These are phyloP conservation scores for Soucietia sequanensis DNA, from an alignment of 805 yeast species.

Conservation along the genomic window DNA sequence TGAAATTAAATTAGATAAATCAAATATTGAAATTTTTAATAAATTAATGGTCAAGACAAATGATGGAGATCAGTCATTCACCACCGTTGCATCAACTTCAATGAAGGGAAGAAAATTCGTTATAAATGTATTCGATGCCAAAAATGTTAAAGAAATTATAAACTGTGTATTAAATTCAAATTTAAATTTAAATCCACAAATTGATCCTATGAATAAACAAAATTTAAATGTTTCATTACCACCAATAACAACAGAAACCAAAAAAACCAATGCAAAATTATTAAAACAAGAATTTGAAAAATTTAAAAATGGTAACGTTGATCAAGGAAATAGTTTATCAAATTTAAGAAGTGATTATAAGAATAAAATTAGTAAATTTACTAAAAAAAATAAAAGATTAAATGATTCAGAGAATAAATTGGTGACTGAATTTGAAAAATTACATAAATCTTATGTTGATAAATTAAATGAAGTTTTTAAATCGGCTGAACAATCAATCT, in stretches of 20 bases:
- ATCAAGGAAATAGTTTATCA: conserved; percentile 42
- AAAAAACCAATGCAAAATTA: conserved; percentile 53
- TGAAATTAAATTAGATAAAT: conserved; percentile 67
- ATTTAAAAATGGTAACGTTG: conserved; percentile 49
- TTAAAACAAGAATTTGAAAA: conserved; percentile 68
- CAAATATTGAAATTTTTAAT: conserved; percentile 68
- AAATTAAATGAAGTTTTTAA: conserved; percentile 58
- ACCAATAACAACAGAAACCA: conserved; percentile 67
- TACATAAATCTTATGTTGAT: conserved; percentile 63
- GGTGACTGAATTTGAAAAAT: conserved; percentile 61
- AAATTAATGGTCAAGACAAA: conserved; percentile 50
- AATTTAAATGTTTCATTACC: conserved; percentile 73
- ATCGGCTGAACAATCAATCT: conserved; percentile 50
- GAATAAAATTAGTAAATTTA: conserved; percentile 56
- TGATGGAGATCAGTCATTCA: conserved; percentile 49
- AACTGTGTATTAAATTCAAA: conserved; percentile 68
- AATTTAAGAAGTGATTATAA: conserved; percentile 51
- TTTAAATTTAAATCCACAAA: conserved; percentile 77
- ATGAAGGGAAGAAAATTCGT: conserved; percentile 65
- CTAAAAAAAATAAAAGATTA: conserved; percentile 46
- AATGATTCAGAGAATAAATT: conserved; percentile 54
- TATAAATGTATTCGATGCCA: conserved; percentile 88
- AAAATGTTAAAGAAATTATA: conserved; percentile 63
- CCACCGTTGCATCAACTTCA: conserved; percentile 68
- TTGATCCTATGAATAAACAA: conserved; percentile 70